Conservation (phyloP, 805 yeast species). For the Saturnispora sanitii region DNA sequence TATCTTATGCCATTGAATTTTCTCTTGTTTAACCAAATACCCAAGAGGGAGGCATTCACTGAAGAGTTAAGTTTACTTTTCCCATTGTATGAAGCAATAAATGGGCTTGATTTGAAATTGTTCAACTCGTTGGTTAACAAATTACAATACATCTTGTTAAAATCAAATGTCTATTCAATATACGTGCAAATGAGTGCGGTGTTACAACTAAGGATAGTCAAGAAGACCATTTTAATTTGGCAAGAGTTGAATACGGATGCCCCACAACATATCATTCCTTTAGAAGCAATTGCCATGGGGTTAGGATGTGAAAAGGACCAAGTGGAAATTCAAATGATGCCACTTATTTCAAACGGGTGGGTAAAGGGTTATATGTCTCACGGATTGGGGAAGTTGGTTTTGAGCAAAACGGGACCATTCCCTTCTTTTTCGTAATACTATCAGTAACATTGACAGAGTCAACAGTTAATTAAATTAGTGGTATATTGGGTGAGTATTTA, state of each 20-base stretch:
- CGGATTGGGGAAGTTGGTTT: constrained; percentile 22
- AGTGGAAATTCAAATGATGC: constrained; percentile 62
- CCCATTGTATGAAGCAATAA: constrained; percentile 39
- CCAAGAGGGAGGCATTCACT: constrained; percentile 33
- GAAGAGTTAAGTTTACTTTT: constrained; percentile 38
- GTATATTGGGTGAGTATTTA: too few relatives aligned
- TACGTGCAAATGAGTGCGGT: constrained; percentile 35
- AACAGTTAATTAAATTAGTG: too few relatives aligned
- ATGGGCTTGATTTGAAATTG: constrained; percentile 43
- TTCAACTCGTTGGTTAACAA: constrained; percentile 37
- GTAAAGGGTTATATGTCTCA: constrained; percentile 81
- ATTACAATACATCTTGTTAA: constrained; percentile 44
- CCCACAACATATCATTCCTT: constrained; percentile 1
- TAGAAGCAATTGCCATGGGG: not conserved
- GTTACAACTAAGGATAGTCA: constrained; percentile 3
- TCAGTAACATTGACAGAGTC: too few relatives aligned
- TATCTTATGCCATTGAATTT: constrained; percentile 58
- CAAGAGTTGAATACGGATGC: not conserved
- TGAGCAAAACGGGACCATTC: not conserved
- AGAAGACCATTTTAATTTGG: constrained; percentile 1
- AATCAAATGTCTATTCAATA: constrained; percentile 50
- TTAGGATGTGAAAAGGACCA: constrained; percentile 34
- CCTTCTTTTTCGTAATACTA: too few relatives aligned
- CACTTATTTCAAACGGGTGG: constrained; percentile 46
- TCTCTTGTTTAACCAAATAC: constrained; percentile 37